These are phyloP conservation scores for Gnetum montanum DNA, from an alignment of 75 land plant genomes.

Conservation along the genomic window DNA sequence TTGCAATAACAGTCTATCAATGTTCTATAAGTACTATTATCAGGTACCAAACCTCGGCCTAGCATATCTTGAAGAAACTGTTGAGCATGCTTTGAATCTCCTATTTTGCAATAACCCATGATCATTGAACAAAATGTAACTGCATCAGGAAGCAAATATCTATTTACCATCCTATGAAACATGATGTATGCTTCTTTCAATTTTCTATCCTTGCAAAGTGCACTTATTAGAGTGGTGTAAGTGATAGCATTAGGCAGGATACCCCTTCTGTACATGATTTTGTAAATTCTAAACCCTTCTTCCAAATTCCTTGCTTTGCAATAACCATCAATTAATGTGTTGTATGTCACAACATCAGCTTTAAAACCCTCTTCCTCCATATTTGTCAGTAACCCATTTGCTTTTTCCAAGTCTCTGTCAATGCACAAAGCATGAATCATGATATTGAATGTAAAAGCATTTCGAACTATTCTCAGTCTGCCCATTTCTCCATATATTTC, in stretches of 20 bases:
- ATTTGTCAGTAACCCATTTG: slow-evolving; percentile 38
- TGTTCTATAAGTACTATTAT: slow-evolving; percentile 16
- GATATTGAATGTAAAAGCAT: slow-evolving; percentile 45
- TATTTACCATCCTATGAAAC: slow-evolving; percentile 37
- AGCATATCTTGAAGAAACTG: slow-evolving; percentile 41
- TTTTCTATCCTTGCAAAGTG: slow-evolving; percentile 37
- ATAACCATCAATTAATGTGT: slow-evolving; percentile 46
- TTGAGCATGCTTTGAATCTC: slow-evolving; percentile 29
- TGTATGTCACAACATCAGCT: slow-evolving; percentile 66
- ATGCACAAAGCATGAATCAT: slow-evolving; percentile 45
- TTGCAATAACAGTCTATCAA: slow-evolving; percentile 34
- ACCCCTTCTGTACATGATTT: slow-evolving; percentile 40
- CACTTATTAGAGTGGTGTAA: slow-evolving; percentile 44
- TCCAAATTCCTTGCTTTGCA: slow-evolving; percentile 30
- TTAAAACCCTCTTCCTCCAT: slow-evolving; percentile 63
- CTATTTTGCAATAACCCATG: slow-evolving; percentile 47
- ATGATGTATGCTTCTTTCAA: slow-evolving; percentile 41
- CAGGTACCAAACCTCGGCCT: slow-evolving; percentile 24
- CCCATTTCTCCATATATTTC: slow-evolving; percentile 43
- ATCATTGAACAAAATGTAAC: slow-evolving; percentile 36
- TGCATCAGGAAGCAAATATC: slow-evolving; percentile 35
- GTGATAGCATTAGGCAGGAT: slow-evolving; percentile 47
- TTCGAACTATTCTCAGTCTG: slow-evolving; percentile 21
- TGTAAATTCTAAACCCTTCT: slow-evolving; percentile 41
- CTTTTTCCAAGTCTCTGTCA: slow-evolving; percentile 26